Base-by-base conservation (phyloP, 2,329 filamentous ascomycete species). In the Alternaria triticina region DNA sequence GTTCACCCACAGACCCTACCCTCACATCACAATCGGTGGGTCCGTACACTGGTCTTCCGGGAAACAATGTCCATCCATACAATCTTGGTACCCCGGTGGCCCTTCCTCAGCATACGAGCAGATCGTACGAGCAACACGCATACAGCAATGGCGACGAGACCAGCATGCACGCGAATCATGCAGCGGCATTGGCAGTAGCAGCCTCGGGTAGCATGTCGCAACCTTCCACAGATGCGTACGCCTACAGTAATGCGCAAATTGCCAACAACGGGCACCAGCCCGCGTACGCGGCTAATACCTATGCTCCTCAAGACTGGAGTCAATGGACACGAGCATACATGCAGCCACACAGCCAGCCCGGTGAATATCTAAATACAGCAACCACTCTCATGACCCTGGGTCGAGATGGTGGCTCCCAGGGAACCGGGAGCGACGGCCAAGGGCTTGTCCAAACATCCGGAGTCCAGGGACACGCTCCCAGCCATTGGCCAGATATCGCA, bases 341-440 rank as follows among this genome's bases (percentile, higher is more conserved):
- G 65, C 70, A 77, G 58, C 71, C 71, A 22, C 55, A 61, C 30
- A 52, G 68, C 52, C 70, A 74, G 30, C 66, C 72, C 13, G 71
- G 74, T 30, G 77, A 80, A 25, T 79, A 78, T 54, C 68, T 81
- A n/a, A 78, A 78, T 61, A 78, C 76, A 23, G 79, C 80, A 27
- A 80, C 72, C 23, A 79, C 79, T 1, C 74, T 81, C 28, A 79
- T 82, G 72, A 74, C 77, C 3, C 70, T 81, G 9, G 73, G 76
- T n/a, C 72, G 77, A 36, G 76, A 77, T 33, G 62, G 69, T 4
- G 65, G 54, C 6, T 61, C 67, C 40, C 70, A 74, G 47, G 71
- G 54, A 36, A 54, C 68, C 6, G 69, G 65, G 4, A 66, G 61
- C 20, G 72, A 74, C 23, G 67, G 62, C 9, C 62, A 68, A 30